These are phyloP conservation scores for Fusarium ramigenum DNA, from an alignment of 2,329 filamentous ascomycete species.

Conservation along the genomic window DNA sequence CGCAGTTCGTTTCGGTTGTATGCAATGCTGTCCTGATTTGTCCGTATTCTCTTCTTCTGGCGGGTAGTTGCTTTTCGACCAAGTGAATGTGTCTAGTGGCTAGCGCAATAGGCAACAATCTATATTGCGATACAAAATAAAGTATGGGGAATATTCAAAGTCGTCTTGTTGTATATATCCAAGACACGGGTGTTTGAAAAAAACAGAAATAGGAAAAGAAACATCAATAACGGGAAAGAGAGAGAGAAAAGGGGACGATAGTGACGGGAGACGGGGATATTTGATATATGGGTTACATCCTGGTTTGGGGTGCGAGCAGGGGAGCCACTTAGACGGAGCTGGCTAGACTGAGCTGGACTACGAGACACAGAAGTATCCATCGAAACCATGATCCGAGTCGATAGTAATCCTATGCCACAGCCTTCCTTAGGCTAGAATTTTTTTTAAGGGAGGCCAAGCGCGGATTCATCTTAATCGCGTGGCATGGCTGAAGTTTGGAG, in stretches of 20 bases:
- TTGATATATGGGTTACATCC: conserved; percentile 31
- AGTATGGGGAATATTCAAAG: conserved; percentile 7
- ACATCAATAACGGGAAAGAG: conserved; percentile 31
- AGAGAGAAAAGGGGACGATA: conserved; percentile 35
- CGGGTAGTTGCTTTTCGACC: conserved; percentile 14
- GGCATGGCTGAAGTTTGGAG: conserved; percentile 1
- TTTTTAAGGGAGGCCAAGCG: conserved; percentile 5
- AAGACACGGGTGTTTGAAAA: conserved; percentile 16
- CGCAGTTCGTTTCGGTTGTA: conserved; percentile 26
- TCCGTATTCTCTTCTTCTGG: conserved; percentile 8
- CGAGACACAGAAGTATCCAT: conserved; percentile 9
- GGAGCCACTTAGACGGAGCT: conserved; percentile 31
- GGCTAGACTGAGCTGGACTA: conserved; percentile 1
- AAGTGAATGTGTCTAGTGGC: conserved; percentile 5
- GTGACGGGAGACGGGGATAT: conserved; percentile 33
- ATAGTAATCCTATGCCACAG: neutral
- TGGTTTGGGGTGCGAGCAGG: conserved; percentile 2
- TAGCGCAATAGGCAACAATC: conserved; percentile 1
- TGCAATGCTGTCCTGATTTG: conserved; percentile 3
- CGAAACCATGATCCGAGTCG: conserved; percentile 1
- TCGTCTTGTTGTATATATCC: conserved; percentile 7
- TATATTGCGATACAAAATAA: conserved; percentile 8
- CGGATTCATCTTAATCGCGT: conserved; percentile 10
- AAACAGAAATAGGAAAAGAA: conserved; percentile 29
- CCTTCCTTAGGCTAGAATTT: neutral